Percentiles rank a stretch among this genome's conserved stretches.
These are phyloP conservation scores for Avena atlantica DNA, from an alignment of 176 grass and related monocot genomes.

Conservation along the genomic window DNA sequence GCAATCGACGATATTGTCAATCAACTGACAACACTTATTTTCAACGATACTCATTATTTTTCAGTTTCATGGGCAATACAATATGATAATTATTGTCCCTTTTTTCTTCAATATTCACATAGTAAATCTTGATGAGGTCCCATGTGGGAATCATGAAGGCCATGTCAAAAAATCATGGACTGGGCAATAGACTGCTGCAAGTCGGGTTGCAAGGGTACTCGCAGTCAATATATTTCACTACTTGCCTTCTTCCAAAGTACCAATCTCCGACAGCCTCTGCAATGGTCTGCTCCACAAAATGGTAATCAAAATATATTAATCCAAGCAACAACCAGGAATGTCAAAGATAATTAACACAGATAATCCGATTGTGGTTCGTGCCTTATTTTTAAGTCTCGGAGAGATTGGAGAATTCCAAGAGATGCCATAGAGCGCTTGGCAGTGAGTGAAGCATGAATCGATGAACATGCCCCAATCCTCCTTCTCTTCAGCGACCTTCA, in stretches of 20 bases:
- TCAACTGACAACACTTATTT: neutral
- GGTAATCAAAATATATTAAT: neutral
- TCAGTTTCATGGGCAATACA: neutral
- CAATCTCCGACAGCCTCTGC: neutral
- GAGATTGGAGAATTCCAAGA: conserved; percentile 56
- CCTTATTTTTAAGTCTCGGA: conserved; percentile 53
- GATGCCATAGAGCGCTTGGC: conserved; percentile 51
- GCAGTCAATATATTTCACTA: neutral
- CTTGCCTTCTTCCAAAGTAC: neutral
- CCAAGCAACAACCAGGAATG: neutral
- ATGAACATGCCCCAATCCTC: conserved; percentile 60
- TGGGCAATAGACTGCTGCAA: neutral
- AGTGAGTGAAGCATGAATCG: conserved; percentile 79
- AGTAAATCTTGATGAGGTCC: neutral
- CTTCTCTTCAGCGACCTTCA: conserved; percentile 43
- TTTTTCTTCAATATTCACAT: neutral
- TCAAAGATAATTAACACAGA: neutral
- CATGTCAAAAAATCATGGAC: too few species aligned
- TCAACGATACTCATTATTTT: neutral
- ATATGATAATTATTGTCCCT: neutral
- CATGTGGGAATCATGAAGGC: neutral
- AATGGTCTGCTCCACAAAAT: neutral
- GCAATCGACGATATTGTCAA: too few species aligned
- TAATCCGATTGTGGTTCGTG: neutral
- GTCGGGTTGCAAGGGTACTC: conserved; percentile 7